phyloP scores from a whole-genome alignment of 2,329 filamentous ascomycete genomes.

The Alternaria ethzedia region DNA sequence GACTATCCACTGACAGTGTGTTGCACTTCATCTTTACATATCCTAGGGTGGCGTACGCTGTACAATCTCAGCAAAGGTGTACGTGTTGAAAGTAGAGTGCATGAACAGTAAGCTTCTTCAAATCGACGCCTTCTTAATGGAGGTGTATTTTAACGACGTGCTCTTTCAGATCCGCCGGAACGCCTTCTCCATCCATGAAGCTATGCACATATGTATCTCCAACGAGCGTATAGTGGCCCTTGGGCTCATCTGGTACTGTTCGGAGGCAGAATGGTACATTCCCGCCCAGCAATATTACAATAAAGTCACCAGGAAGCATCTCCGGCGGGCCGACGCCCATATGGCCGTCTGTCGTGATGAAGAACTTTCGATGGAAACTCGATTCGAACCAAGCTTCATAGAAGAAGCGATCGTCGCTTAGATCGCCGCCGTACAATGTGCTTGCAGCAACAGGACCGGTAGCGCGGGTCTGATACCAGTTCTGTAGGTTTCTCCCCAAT shows the following conservation, averaged over 20 bases:
- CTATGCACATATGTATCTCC: conserved; percentile 25
- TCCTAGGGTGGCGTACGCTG: not conserved
- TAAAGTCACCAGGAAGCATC: conserved; percentile 12
- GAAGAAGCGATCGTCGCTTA: not conserved
- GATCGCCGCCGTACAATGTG: not conserved
- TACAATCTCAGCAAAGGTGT: too few species aligned
- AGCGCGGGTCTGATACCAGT: too few species aligned
- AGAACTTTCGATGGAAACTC: conserved; percentile 14
- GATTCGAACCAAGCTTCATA: conserved; percentile 2
- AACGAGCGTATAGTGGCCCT: conserved; percentile 2
- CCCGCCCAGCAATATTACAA: conserved; percentile 24
- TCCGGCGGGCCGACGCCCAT: conserved; percentile 22
- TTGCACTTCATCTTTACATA: not conserved
- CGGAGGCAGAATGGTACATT: conserved; percentile 23
- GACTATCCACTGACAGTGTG: not conserved
- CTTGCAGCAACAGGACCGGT: too few species aligned
- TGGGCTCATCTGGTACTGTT: not conserved
- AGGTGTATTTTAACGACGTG: not conserved
- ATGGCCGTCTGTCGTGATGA: conserved; percentile 22
- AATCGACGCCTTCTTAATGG: not conserved
- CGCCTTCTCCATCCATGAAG: conserved; percentile 26
- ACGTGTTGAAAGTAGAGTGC: too few species aligned
- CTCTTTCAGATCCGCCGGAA: not conserved
- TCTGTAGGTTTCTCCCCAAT: too few species aligned
- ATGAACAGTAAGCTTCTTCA: too few species aligned